phyloP scores from a whole-genome alignment of 805 yeast genomes.

The Alloascoidea hylecoeti region DNA sequence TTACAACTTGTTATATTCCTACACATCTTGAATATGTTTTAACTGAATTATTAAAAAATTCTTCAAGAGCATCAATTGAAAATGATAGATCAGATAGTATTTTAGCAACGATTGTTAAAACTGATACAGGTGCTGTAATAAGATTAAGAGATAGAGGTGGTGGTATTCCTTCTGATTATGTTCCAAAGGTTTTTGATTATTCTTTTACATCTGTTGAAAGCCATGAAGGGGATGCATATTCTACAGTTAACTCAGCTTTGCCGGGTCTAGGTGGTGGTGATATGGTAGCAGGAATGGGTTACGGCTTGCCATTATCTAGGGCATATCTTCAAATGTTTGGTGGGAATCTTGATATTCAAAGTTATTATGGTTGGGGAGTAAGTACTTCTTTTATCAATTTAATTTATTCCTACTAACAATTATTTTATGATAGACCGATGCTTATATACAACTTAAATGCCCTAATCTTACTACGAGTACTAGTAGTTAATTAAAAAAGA shows the following conservation, averaged over 20 bases:
- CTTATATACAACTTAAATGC: no score
- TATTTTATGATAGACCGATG: no score
- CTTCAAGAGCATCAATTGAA: constrained; percentile 82
- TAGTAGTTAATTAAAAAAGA: no score
- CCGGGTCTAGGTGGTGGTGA: constrained; percentile 49
- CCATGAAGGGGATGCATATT: constrained; percentile 36
- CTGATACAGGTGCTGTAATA: constrained; percentile 39
- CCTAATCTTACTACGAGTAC: no score
- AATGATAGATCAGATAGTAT: constrained; percentile 28
- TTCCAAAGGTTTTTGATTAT: constrained; percentile 66
- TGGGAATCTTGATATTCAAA: constrained; percentile 55
- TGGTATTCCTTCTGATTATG: constrained; percentile 61
- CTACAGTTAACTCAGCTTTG: constrained; percentile 54
- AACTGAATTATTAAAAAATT: constrained; percentile 77
- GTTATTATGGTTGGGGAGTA: constrained; percentile 70
- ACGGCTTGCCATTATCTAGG: constrained; percentile 77
- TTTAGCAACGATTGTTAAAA: constrained; percentile 30
- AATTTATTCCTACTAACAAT: no score
- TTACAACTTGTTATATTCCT: constrained; percentile 71
- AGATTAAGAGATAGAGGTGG: constrained; percentile 80
- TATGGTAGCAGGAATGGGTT: constrained; percentile 88
- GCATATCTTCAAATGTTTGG: constrained; percentile 65
- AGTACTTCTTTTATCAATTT: no score
- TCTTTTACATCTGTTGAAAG: constrained; percentile 69
- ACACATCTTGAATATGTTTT: constrained; percentile 79